phyloP scores from a whole-genome alignment of 116 monocot species.

The Phalaenopsis hybrid region DNA sequence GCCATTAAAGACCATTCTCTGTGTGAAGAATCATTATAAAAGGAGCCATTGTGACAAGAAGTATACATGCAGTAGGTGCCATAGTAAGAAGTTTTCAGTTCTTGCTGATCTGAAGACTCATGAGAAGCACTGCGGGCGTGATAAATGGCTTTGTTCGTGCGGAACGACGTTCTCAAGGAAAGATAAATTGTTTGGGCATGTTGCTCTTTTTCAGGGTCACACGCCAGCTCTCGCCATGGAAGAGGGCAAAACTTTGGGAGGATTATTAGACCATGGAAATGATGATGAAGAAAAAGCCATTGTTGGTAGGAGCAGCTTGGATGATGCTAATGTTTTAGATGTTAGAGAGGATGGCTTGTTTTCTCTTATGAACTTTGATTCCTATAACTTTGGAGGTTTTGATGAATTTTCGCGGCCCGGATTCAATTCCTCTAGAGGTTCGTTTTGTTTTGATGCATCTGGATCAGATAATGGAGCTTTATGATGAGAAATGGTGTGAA shows the following conservation, averaged over 20 bases:
- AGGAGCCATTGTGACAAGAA: constrained; percentile 78
- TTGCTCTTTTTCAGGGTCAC: constrained; percentile 67
- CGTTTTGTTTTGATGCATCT: constrained; percentile 12
- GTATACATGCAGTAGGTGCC: constrained; percentile 59
- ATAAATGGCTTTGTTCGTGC: constrained; percentile 74
- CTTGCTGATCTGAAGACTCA: constrained; percentile 72
- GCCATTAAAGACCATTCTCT: constrained; percentile 64
- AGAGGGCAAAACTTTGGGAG: constrained; percentile 8
- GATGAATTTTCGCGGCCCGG: constrained; percentile 15
- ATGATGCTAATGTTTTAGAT: constrained; percentile 13
- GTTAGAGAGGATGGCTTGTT: constrained; percentile 22
- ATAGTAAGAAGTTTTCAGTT: constrained; percentile 62
- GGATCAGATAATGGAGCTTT: background rate
- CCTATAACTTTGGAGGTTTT: constrained; percentile 22
- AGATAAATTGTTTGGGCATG: constrained; percentile 80
- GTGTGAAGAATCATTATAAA: constrained; percentile 78
- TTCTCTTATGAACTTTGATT: constrained; percentile 30
- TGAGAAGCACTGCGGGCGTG: constrained; percentile 77
- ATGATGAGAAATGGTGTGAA: constrained; percentile 3
- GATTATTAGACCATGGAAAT: background rate
- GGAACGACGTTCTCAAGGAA: constrained; percentile 83
- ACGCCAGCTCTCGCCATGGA: constrained; percentile 34
- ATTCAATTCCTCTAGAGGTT: constrained; percentile 18
- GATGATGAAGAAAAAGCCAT: background rate
- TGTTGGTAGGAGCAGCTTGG: constrained; percentile 7